Conservation (phyloP, 2,329 filamentous ascomycete species). For the Phaeosphaeria sp. region DNA sequence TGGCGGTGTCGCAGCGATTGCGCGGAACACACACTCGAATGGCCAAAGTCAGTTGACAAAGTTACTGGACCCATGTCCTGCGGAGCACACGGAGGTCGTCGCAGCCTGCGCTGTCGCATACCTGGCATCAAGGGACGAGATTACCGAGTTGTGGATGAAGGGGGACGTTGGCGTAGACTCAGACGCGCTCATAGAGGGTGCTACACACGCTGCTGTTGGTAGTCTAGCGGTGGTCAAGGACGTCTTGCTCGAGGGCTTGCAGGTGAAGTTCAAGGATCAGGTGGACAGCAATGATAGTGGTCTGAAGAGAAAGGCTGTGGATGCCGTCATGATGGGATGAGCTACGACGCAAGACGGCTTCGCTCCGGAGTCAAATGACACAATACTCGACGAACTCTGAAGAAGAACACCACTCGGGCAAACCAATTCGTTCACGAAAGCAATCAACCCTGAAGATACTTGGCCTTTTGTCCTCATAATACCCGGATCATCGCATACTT, state of each 20-base stretch:
- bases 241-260: slow-evolving; percentile 61
- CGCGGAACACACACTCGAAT: slow-evolving; percentile 50
- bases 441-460: no score
- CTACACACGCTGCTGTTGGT: slow-evolving; percentile 67
- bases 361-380: no score
- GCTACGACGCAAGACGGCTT: no score
- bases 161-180: slow-evolving; percentile 63
- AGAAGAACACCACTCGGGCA: no score
- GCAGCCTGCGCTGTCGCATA: slow-evolving; percentile 92
- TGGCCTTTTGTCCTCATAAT: no score
- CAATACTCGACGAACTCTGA: no score
- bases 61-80: slow-evolving; percentile 81
- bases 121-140: slow-evolving; percentile 83
- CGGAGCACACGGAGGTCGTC: slow-evolving; percentile 77
- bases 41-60: slow-evolving; percentile 51
- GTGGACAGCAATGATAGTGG: slow-evolving; percentile 17
- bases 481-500: no score
- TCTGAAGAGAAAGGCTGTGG: slow-evolving; percentile 34
- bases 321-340: slow-evolving; percentile 45
- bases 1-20: slow-evolving; percentile 85
- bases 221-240: slow-evolving; percentile 66
- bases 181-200: slow-evolving; percentile 66
- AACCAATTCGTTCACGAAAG: no score
- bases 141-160: slow-evolving; percentile 95
- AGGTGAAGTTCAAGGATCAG: slow-evolving; percentile 39